Evolutionary conservation across 202 grass and related monocot genomes (phyloP).

Genomic region (Bolboschoenoplectus hybrid): DNA sequence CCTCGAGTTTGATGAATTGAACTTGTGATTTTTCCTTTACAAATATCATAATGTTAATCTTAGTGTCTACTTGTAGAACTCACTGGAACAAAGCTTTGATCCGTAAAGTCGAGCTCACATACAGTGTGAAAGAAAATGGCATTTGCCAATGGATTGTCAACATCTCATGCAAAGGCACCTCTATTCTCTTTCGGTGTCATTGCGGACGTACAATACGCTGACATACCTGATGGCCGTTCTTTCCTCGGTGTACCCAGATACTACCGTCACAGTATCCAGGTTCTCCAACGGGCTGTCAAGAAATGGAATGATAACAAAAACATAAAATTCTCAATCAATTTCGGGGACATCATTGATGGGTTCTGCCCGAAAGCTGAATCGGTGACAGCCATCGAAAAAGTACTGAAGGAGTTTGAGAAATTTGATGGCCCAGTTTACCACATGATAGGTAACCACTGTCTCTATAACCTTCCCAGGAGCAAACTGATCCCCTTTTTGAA

Average conservation of each 20-base stretch:
- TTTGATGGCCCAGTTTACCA: slow-evolving; percentile 73
- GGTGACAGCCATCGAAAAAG: slow-evolving; percentile 48
- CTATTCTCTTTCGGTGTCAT: slow-evolving; percentile 83
- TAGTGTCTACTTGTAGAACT: neutral
- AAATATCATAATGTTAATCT: neutral
- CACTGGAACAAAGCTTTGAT: neutral
- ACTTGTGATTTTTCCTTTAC: neutral
- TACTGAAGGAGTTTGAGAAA: slow-evolving; percentile 66
- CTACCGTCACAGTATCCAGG: slow-evolving; percentile 79
- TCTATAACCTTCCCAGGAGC: slow-evolving; percentile 75
- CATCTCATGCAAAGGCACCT: slow-evolving; percentile 49
- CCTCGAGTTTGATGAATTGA: neutral
- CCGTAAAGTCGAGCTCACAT: neutral
- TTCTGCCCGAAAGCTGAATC: slow-evolving; percentile 72
- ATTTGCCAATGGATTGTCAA: slow-evolving; percentile 46
- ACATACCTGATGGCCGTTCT: slow-evolving; percentile 78
- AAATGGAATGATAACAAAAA: slow-evolving; percentile 59
- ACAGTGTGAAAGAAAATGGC: slow-evolving; percentile 45
- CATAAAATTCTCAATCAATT: slow-evolving; percentile 70
- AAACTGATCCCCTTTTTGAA: slow-evolving; percentile 65
- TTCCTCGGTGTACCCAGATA: slow-evolving; percentile 72
- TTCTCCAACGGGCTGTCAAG: slow-evolving; percentile 72
- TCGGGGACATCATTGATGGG: slow-evolving; percentile 80
- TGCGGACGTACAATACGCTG: slow-evolving; percentile 83
- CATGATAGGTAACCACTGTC: slow-evolving; percentile 75